Evolutionary conservation across 768 basidiomycete genomes (phyloP), one percentile per base, ranked within the genome.

Genomic region (Psilocybe sp.): DNA sequence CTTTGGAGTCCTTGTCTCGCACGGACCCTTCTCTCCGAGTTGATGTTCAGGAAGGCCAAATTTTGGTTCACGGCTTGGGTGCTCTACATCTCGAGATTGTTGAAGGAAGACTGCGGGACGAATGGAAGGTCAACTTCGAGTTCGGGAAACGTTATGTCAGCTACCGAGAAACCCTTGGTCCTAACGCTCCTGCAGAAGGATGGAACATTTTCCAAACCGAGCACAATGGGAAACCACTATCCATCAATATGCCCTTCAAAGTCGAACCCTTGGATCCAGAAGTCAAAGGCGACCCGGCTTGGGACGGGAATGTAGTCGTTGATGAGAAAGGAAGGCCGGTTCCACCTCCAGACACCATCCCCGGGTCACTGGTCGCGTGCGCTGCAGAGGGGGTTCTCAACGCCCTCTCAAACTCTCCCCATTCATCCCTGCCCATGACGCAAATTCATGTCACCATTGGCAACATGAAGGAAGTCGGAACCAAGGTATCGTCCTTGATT

Each of bases 21-120:
- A 93, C 92, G 1, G 92, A 94, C 60, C 92, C 92, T n/a, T 92
- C 90, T 0, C 80, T 92, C 23, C 84, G 92, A 15, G 73, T 84
- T 28, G 92, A 92, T 47, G 70, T 73, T 2, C 84, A 89, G 48
- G 92, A 94, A 55, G 92, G 90, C 1, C 92, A 94, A 59, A 72
- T 91, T 32, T 76, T 94, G 28, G 76, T 91, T 1, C 89, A 93
- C 56, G 91, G 91, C 2, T 80, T 94, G 37, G 92, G 92, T 12
- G 81, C 87, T 28, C 76, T 94, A 11, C 92, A 94, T 61, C 78
- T 94, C n/a, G 92, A 94, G 65, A 92, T 94, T 48, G 76, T 92
- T 9, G 89, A 90, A 66, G 80, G 83, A n/a, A 78, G 92, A 38
- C 71, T 94, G 20, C 76, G 73, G 46, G 83, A 89, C 49, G 92